A percentile compares a stretch with the other conserved stretches of the same genome.
Conservation (phyloP, 495 filamentous ascomycete genomes). For the Pseudevernia furfuracea region DNA sequence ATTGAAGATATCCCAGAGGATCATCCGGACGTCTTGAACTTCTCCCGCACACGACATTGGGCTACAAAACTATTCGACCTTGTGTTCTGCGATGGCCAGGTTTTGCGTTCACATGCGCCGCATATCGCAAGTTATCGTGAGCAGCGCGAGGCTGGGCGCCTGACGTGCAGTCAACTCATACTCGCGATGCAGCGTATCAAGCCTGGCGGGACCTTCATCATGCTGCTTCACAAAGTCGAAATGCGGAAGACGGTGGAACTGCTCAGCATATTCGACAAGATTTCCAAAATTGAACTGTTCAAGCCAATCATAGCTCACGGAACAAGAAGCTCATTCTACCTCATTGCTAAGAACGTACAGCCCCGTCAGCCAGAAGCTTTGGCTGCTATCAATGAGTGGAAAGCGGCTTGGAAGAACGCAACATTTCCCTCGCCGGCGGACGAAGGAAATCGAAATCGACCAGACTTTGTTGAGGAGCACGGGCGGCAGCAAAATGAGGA, state of each 20-base stretch:
- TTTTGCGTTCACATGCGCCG: too few species aligned
- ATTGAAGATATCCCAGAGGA: too few species aligned
- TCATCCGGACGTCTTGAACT: too few species aligned
- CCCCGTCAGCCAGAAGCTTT: conserved; percentile 30
- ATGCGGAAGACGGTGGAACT: conserved; percentile 33
- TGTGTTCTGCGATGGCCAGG: too few species aligned
- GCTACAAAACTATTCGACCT: too few species aligned
- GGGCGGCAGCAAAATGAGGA: too few species aligned
- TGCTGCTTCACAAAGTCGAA: conserved; percentile 42
- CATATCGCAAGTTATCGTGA: conserved; percentile 33
- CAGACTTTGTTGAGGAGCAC: too few species aligned
- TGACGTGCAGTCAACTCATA: conserved; percentile 36
- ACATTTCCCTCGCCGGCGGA: conserved; percentile 37
- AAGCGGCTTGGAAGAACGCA: conserved; percentile 36
- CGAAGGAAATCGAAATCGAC: not conserved
- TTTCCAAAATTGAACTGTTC: conserved; percentile 40
- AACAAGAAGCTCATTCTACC: conserved; percentile 47
- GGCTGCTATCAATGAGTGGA: conserved; percentile 37
- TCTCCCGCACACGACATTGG: too few species aligned
- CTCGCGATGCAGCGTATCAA: conserved; percentile 38
- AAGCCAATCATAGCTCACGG: conserved; percentile 41
- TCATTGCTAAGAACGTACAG: conserved; percentile 44
- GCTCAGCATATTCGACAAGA: conserved; percentile 37
- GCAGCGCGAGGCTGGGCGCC: conserved; percentile 33
- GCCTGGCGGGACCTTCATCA: conserved; percentile 36